Base-by-base conservation (phyloP, 352 stramenopile genomes). In the Pythium rishiriense region DNA sequence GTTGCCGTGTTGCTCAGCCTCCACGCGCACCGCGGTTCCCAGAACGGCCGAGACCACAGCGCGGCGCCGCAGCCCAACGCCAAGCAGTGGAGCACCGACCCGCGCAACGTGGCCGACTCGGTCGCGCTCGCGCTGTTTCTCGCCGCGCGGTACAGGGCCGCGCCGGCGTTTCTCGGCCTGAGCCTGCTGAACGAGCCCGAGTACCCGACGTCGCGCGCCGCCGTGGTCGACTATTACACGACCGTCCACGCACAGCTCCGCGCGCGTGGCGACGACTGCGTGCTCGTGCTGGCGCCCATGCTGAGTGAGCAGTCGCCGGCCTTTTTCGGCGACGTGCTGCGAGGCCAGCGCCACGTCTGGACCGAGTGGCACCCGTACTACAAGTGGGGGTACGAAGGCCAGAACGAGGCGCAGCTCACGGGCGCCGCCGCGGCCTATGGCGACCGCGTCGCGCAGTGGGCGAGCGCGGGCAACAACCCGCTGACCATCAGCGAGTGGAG, bases 1-100 rank as follows among this genome's bases (percentile, higher is more conserved):
- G 68, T 93, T 5, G 43, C 86, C 25, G 77, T 93, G 9, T 78
- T 83, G 66, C 43, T 81, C n/a, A 81, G 87, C 62, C 69, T 93
- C 25, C 81, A 90, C 66, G 81, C 66, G 12, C 73, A 79, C 49
- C 68, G 66, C 25, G 78, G 81, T 21, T 81, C 66, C 1, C 76
- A 90, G 58, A 88, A 85, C 69, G 79, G 76, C 33, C 73, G 76
- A 45, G 76, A 91, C 39, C 79, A 89, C 62, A 78, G 68, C 37
- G 77, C 69, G 1, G 25, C 75, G 8, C 57, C 61, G 0, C n/a
- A 50, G 3, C 11, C 45, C 0, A 35, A 58, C 22, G 57, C 51
- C 39, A 62, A 66, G 47, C 51, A 65, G 28, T 78, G 66, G 71
- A 70, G 51, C 46, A 35, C 70, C 28, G 69, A 62, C 33, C 42